Evolutionary conservation across 2,329 filamentous ascomycete species (phyloP), one percentile per base, ranked within the genome.

Genomic region (Colletotrichum chrysophilum): DNA sequence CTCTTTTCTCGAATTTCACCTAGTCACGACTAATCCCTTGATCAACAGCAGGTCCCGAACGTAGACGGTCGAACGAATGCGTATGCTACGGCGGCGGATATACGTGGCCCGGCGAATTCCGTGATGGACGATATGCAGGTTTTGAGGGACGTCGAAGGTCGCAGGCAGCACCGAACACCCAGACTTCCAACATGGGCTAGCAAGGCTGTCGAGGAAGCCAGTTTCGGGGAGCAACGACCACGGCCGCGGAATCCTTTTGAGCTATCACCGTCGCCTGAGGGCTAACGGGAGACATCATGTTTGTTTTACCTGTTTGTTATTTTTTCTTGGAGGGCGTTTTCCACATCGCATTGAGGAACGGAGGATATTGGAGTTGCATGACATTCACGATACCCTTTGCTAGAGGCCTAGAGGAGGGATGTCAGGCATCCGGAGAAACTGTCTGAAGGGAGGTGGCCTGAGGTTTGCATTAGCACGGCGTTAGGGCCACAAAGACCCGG

Each of bases 141-240:
- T 18, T 82, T 86, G 81, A 80, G 79, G 55, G 82, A 82, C 70
- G 81, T 82, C 34, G 82, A 80, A 24, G 79, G 82, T 34, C 64
- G 55, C 28, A 71, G 73, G 24, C 61, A 66, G 30, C 55, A 67
- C 14, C 68, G 74, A 48, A 68, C 26, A 28, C 76, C 72, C 48
- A 80, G 79, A 48, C 78, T 84, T 32, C 83, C 84, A 10, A 66
- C 74, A 14, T 84, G 83, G 83, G 83, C 83, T 36, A 83, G 78
- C 66, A 77, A 80, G 36, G 82, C 83, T 7, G 52, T 78, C 14
- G 66, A 77, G 62, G 73, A 77, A 48, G 61, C 34, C 10, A 62
- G 58, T 16, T 28, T 52, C 12, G 74, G 66, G n/a, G 74, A 76
- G 38, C 24, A 21, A 16, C 43, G 48, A 10, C 34, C 58, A 16